Conservation (phyloP, 805 yeast genomes). For the Groenewaldozyma salmanticensis region DNA sequence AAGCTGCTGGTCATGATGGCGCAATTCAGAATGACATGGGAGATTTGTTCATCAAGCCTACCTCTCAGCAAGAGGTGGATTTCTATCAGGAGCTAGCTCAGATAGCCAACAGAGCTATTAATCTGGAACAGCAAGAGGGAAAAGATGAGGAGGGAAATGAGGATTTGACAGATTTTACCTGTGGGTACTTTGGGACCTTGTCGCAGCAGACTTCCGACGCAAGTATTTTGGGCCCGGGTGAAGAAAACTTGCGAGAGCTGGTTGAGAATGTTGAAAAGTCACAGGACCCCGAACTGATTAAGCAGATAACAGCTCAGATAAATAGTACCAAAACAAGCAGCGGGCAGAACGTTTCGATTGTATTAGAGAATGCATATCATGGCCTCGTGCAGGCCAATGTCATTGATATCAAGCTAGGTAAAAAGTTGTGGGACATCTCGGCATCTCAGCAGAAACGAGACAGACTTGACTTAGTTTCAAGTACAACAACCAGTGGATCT, state of each 20-base stretch:
- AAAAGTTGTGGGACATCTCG: slow-evolving; percentile 48
- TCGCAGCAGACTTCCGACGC: slow-evolving; percentile 20
- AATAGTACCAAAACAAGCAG: not conserved
- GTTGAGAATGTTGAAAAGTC: not conserved
- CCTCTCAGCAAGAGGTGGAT: slow-evolving; percentile 55
- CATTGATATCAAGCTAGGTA: slow-evolving; percentile 77
- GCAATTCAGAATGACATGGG: slow-evolving; percentile 55
- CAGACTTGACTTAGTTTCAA: slow-evolving; percentile 55
- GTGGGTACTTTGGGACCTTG: slow-evolving; percentile 53
- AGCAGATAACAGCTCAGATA: not conserved
- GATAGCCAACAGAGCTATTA: no score
- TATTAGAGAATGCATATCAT: slow-evolving; percentile 57
- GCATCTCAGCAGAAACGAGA: slow-evolving; percentile 50
- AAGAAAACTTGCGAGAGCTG: slow-evolving; percentile 15
- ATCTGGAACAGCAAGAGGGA: not conserved
- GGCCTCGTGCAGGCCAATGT: slow-evolving; percentile 62
- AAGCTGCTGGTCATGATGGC: slow-evolving; percentile 93
- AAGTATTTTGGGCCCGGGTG: not conserved
- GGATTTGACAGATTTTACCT: slow-evolving; percentile 33
- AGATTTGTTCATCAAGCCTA: slow-evolving; percentile 61
- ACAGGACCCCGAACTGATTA: not conserved
- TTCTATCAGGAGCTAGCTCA: slow-evolving; percentile 46
- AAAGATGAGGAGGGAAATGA: slow-evolving; percentile 7
- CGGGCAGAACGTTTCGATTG: slow-evolving; percentile 29
- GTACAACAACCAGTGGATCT: slow-evolving; percentile 70